A percentile compares a stretch with the other conserved stretches of the same genome.
These are phyloP conservation scores for Solanum chiquidenum DNA, from an alignment of 257 asterid genomes.

Conservation along the genomic window DNA sequence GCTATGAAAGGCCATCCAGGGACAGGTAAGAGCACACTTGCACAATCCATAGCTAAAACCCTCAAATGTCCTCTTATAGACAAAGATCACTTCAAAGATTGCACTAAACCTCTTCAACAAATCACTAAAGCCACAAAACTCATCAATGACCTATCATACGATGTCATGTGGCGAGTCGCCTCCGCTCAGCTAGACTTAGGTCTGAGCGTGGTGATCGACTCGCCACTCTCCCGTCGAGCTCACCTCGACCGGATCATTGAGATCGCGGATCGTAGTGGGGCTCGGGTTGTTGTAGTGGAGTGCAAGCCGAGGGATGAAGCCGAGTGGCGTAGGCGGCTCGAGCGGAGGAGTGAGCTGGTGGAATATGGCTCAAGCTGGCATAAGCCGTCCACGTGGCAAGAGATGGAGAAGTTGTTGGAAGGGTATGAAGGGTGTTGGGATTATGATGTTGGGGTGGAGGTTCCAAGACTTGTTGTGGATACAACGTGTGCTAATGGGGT, in stretches of 20 bases:
- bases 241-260: slow-evolving; percentile 37
- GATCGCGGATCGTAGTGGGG: slow-evolving; percentile 17
- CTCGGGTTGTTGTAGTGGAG: slow-evolving; percentile 39
- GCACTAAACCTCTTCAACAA: slow-evolving; percentile 32
- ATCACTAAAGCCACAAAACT: slow-evolving; percentile 27
- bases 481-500: slow-evolving; percentile 31
- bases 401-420: slow-evolving; percentile 55
- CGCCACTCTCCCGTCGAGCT: slow-evolving; percentile 48
- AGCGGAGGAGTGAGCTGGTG: slow-evolving; percentile 26
- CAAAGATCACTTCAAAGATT: slow-evolving; percentile 65
- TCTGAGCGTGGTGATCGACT: slow-evolving; percentile 44
- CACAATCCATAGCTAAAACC: slow-evolving; percentile 34
- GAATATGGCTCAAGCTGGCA: slow-evolving; percentile 44
- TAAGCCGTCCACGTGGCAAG: slow-evolving; percentile 56
- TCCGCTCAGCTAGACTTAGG: slow-evolving; percentile 50
- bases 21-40: slow-evolving; percentile 66
- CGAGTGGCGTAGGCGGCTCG: slow-evolving; percentile 64
- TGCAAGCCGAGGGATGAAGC: slow-evolving; percentile 45
- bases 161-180: slow-evolving; percentile 45
- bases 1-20: slow-evolving; percentile 94
- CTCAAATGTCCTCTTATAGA: slow-evolving; percentile 57
- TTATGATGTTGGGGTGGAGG: slow-evolving; percentile 50
- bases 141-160: slow-evolving; percentile 59
- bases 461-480: slow-evolving; percentile 49
- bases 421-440: slow-evolving; percentile 66